Evolutionary conservation across 768 basidiomycete genomes (phyloP).

Genomic region (Termitomyces sp.): DNA sequence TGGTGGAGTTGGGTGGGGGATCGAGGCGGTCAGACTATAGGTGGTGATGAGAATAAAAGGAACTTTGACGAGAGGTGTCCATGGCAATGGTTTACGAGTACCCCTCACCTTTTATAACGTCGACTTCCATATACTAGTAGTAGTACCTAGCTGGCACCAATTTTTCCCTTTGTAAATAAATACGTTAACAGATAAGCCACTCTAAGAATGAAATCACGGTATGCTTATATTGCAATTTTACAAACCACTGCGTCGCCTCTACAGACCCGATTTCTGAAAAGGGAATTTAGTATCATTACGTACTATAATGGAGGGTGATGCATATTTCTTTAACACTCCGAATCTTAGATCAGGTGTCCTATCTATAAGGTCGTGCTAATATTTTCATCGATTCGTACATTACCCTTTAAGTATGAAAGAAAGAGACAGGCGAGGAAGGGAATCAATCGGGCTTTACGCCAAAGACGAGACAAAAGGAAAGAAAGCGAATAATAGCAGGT

Average conservation of each 20-base stretch:
- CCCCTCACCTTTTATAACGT: no score
- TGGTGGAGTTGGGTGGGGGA: neutral
- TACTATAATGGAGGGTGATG: no score
- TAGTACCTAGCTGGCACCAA: no score
- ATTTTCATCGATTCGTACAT: slow-evolving; percentile 22
- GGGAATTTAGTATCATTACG: no score
- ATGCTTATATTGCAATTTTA: no score
- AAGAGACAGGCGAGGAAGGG: neutral
- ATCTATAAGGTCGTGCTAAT: slow-evolving; percentile 2
- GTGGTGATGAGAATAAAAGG: neutral
- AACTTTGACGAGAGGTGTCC: neutral
- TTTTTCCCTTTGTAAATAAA: no score
- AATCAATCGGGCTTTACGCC: neutral
- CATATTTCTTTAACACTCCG: no score
- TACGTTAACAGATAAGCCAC: no score
- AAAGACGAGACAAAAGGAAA: neutral
- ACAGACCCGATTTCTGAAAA: no score
- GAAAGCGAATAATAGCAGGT: neutral
- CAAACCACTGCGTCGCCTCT: no score
- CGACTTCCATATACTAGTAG: no score
- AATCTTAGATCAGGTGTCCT: neutral
- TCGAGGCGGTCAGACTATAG: neutral
- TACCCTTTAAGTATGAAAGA: slow-evolving; percentile 18
- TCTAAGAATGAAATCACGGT: no score
- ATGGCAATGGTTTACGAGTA: neutral